These are phyloP conservation scores for Ziziphus jujuba DNA, from an alignment of 306 rosid genomes.

Conservation along the genomic window DNA sequence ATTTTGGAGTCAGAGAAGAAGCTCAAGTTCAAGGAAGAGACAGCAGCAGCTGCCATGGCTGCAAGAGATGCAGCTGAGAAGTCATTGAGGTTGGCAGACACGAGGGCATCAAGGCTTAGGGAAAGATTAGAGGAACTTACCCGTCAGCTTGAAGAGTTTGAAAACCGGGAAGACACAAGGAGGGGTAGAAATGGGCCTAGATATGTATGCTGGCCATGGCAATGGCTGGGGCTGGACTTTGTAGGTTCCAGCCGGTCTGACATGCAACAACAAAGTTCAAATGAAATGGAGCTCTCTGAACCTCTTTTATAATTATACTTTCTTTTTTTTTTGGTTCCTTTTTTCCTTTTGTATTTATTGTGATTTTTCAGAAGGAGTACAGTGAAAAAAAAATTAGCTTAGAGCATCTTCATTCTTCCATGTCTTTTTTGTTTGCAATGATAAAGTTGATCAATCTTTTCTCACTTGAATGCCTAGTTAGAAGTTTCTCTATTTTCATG, in stretches of 20 bases:
- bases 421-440: conserved; percentile 27
- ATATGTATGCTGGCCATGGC: conserved; percentile 99
- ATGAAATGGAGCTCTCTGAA: conserved; percentile 98
- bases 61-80: conserved; percentile 99
- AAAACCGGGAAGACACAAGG: conserved; percentile 69
- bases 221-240: conserved; percentile 91
- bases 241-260: conserved; percentile 68
- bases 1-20: conserved; percentile 78
- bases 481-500: not conserved
- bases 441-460: conserved; percentile 22
- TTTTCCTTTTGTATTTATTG: conserved; percentile 41
- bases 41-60: conserved; percentile 95
- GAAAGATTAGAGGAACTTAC: conserved; percentile 92
- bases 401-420: conserved; percentile 31
- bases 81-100: conserved; percentile 80
- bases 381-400: conserved; percentile 34
- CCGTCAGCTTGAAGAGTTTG: conserved; percentile 82
- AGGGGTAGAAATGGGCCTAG: conserved; percentile 64
- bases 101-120: conserved; percentile 87
- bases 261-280: conserved; percentile 53
- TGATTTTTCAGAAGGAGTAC: conserved; percentile 41
- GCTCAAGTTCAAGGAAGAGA: conserved; percentile 95
- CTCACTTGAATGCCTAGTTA: conserved; percentile 19
- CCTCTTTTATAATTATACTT: conserved; percentile 61
- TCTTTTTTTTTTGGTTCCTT: not conserved